Conservation (phyloP, 2,329 filamentous ascomycete species). For the Tolypocladium paradoxum region DNA sequence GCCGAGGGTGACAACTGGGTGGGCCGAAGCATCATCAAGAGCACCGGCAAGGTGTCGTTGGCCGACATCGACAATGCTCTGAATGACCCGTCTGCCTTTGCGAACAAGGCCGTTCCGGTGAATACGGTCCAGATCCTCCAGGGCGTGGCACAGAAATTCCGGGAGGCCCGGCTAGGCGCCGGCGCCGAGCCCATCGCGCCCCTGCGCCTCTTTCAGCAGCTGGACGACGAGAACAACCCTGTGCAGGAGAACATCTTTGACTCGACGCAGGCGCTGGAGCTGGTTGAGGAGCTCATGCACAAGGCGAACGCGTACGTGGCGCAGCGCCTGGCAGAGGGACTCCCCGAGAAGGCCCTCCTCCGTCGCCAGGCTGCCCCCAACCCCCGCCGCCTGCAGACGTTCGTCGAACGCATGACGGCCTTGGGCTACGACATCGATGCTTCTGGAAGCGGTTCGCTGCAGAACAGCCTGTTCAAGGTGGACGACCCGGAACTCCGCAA, state of each 20-base stretch:
- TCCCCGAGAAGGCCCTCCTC: conserved; percentile 88
- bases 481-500: conserved; percentile 83
- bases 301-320: conserved; percentile 87
- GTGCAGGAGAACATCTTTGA: conserved; percentile 96
- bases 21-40: conserved; percentile 89
- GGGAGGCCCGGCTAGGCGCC: conserved; percentile 74
- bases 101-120: conserved; percentile 53
- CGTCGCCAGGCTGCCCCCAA: conserved; percentile 81
- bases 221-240: conserved; percentile 96
- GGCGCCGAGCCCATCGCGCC: conserved; percentile 71
- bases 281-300: conserved; percentile 90
- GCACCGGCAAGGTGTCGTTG: conserved; percentile 73
- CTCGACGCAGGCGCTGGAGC: conserved; percentile 76
- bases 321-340: conserved; percentile 63
- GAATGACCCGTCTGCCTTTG: conserved; percentile 48
- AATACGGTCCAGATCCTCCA: conserved; percentile 76
- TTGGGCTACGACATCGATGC: conserved; percentile 86
- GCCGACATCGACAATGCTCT: conserved; percentile 78
- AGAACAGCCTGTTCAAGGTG: conserved; percentile 91
- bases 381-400: conserved; percentile 75
- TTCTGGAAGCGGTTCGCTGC: conserved; percentile 78
- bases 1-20: conserved; percentile 86
- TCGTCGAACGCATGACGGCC: conserved; percentile 85
- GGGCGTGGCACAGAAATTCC: conserved; percentile 79
- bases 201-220: conserved; percentile 79